Evolutionary conservation across 345 rosid genomes (phyloP).

Genomic region (Melastoma malabathricum): DNA sequence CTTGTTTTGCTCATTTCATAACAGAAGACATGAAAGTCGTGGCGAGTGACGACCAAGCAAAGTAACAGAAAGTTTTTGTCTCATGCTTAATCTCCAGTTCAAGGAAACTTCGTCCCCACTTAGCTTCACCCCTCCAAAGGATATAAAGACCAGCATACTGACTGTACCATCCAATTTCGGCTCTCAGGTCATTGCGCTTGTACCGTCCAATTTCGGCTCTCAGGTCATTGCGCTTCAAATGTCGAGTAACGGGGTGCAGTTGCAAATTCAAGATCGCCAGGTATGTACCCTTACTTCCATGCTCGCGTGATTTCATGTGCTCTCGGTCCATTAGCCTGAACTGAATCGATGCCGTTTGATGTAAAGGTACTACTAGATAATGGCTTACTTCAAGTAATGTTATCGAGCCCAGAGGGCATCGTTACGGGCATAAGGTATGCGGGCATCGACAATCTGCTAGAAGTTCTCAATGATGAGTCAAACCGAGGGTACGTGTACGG

Average conservation of each 20-base stretch:
- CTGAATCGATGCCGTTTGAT: not conserved
- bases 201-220: too few species aligned
- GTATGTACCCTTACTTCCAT: constrained; percentile 4
- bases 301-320: not conserved
- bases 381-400: constrained; percentile 53
- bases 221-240: constrained; percentile 4
- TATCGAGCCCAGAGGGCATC: constrained; percentile 69
- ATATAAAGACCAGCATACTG: not conserved
- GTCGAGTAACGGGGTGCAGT: constrained; percentile 15
- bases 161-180: not conserved
- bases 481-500: constrained; percentile 53
- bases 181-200: too few species aligned
- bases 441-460: constrained; percentile 76
- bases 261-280: constrained; percentile 20
- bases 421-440: constrained; percentile 54
- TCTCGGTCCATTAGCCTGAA: not conserved
- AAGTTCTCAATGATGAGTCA: constrained; percentile 60
- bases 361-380: constrained; percentile 75
- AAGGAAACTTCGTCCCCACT: constrained; percentile 13
- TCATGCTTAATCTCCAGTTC: constrained; percentile 26
- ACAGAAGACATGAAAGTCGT: constrained; percentile 15
- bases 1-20: constrained; percentile 4
- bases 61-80: constrained; percentile 15
- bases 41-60: constrained; percentile 43
- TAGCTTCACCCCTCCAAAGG: too few species aligned